Base-by-base conservation (phyloP, 208 protist genomes). In the Acanthamoeba comandoni region DNA sequence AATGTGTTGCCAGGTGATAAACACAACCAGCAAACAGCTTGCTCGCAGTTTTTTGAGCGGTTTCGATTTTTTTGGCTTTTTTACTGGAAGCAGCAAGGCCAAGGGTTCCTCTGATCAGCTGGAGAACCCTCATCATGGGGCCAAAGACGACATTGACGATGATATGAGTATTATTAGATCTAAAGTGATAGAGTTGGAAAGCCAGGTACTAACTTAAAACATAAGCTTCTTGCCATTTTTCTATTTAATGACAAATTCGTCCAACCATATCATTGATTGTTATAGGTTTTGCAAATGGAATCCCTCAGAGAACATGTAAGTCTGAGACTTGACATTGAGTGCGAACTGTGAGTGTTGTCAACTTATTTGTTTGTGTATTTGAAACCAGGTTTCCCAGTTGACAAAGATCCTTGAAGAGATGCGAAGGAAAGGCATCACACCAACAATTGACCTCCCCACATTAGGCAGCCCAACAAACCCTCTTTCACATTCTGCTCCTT, bases 1-100 rank as follows among this genome's bases (percentile, higher is more conserved):
- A 43, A 43, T 43, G 35, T 43, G 1, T 43, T 43, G 35, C 35
- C 35, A 43, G 35, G 35, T 43, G 35, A 43, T 43, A 43, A 43
- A 43, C 35, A 43, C 35, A 43, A 43, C 35, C 35, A 43, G 35
- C 35, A 43, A 43, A 60, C 52, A 85, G 52, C 75, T 64, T 29
- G 58, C 75, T 26, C 75, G 49, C 13, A 85, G 51, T 12, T 64
- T 85, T 31, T n/a, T 85, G 3, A 31, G 52, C 5, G 24, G 75
- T 3, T 29, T 60, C 19, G 64, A 85, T 57, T 85, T 85, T 57
- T 64, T 85, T 43, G 75, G 48, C n/a, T 9, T 85, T 5, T 64
- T 64, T 19, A 29, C 7, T 31, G 24, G 75, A 29, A 29, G 22
- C 15, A 64, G 49, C 22, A 55, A 29, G 17, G 7, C n/a, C 43